Evolutionary conservation across 2,329 filamentous ascomycete genomes (phyloP), one percentile per base, ranked within the genome.

Genomic region (Diaporthe ampelina): DNA sequence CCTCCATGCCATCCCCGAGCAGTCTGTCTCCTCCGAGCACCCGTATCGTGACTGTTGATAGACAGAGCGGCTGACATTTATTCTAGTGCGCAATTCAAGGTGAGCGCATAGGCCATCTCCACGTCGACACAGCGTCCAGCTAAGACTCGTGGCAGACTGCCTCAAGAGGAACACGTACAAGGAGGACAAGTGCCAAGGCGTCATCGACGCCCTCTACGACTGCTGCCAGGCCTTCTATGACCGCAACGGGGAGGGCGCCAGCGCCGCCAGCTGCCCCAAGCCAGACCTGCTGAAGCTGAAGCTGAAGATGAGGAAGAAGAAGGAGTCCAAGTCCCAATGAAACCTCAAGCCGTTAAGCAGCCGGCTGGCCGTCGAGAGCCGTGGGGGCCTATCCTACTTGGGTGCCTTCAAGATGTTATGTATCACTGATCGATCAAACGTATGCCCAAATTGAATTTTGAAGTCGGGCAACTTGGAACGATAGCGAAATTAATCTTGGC

Each of bases 221-320:
- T 99, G 97, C 84, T 99, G 97, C 84, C 92, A 95, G 80, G 89
- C 91, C 17, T 98, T 98, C 82, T 98, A 99, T 84, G 86, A 92
- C 79, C 88, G 90, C 73, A 90, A 94, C 75, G 95, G 97, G 21
- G 92, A 97, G 73, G 85, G 91, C 32, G 95, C 94, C 43, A 91
- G 88, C 56, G 94, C 93, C 2, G 91, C 92, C 26, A 97, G 94
- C 85, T 99, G 97, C 81, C 97, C 97, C 0, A 96, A 96, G 81
- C 90, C 94, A 10, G 90, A 88, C 77, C 86, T 98, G 73, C 86
- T 99, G 73, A 91, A 91, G 82, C 85, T 98, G 77, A 98, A 98
- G 84, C 91, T 98, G 86, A 92, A 93, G 86, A 95, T 98, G 83
- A 88, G 88, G 59, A 82, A 83, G 45, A 81, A 79, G 32, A 71